These are phyloP conservation scores for Ceratocystis cubensis DNA, from an alignment of 2,329 filamentous ascomycete species.

Conservation along the genomic window DNA sequence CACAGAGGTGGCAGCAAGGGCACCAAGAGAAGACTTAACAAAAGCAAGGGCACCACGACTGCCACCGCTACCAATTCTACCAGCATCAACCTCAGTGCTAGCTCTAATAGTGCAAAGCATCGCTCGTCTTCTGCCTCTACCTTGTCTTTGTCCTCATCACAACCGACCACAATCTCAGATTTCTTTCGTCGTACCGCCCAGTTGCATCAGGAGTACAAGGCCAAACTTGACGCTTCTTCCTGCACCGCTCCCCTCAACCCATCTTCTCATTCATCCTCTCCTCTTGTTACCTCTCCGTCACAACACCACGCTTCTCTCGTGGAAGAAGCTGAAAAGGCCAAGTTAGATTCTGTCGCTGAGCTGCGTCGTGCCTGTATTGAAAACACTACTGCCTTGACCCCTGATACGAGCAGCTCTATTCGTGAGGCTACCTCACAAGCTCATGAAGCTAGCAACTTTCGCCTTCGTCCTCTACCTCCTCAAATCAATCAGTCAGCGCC, in stretches of 20 bases:
- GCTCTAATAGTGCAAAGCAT: slow-evolving; percentile 5
- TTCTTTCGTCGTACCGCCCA: slow-evolving; percentile 19
- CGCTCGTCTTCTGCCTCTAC: background rate
- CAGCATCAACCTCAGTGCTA: slow-evolving; percentile 12
- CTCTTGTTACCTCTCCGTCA: slow-evolving; percentile 6
- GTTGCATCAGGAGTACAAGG: slow-evolving; percentile 15
- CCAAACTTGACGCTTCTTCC: slow-evolving; percentile 11
- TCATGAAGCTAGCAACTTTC: slow-evolving; percentile 2
- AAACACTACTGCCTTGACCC: slow-evolving; percentile 27
- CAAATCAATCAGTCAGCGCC: background rate
- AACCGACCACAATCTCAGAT: slow-evolving; percentile 12
- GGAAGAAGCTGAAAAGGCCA: slow-evolving; percentile 23
- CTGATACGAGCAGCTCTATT: slow-evolving; percentile 31
- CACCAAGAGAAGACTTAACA: slow-evolving; percentile 2
- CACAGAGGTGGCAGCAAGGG: slow-evolving; percentile 15
- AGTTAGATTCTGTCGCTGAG: slow-evolving; percentile 17
- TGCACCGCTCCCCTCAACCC: background rate
- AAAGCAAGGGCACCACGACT: slow-evolving; percentile 9
- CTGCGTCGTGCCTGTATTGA: slow-evolving; percentile 14
- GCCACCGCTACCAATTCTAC: background rate
- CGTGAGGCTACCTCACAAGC: slow-evolving; percentile 23
- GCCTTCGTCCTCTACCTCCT: slow-evolving; percentile 14
- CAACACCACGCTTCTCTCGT: background rate
- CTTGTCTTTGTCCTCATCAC: background rate
- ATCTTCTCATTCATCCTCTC: background rate